Evolutionary conservation across 2,329 filamentous ascomycete genomes (phyloP).

Genomic region (Colletotrichum tropicale): DNA sequence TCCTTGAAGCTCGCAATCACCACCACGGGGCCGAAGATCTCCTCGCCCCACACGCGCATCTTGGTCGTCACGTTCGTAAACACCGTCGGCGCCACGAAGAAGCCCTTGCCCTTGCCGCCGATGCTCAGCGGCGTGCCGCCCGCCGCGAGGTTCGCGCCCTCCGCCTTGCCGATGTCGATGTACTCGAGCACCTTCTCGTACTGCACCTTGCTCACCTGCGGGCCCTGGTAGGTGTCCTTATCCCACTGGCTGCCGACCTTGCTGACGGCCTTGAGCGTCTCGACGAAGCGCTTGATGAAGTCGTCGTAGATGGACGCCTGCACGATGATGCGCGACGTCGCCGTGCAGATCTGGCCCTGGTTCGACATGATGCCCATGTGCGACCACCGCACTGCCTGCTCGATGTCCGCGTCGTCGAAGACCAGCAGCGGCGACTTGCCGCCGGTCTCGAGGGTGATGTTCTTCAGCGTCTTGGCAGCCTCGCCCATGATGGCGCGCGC

Average conservation of each 20-base stretch:
- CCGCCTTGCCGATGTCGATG: constrained; percentile 70
- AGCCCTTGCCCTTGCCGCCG: constrained; percentile 42
- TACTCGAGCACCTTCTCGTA: constrained; percentile 74
- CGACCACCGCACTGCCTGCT: constrained; percentile 68
- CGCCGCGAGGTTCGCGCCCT: constrained; percentile 68
- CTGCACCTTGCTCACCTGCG: constrained; percentile 74
- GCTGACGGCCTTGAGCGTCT: constrained; percentile 58
- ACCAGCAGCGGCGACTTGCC: constrained; percentile 70
- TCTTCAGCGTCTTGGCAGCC: constrained; percentile 68
- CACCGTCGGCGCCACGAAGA: constrained; percentile 50
- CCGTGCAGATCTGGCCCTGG: constrained; percentile 69
- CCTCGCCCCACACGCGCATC: constrained; percentile 51
- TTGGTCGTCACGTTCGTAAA: constrained; percentile 44
- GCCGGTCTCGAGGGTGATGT: constrained; percentile 70
- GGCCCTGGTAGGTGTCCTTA: constrained; percentile 74
- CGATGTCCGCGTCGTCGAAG: constrained; percentile 69
- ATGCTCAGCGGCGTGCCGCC: constrained; percentile 56
- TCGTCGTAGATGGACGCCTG: constrained; percentile 65
- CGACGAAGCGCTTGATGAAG: constrained; percentile 67
- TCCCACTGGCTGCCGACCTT: constrained; percentile 75
- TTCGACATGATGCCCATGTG: constrained; percentile 61
- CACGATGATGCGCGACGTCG: constrained; percentile 69
- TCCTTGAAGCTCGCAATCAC: constrained; percentile 45
- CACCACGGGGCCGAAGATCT: constrained; percentile 51
- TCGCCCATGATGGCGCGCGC: constrained; percentile 78